phyloP scores from a whole-genome alignment of 192 early-diverging fungal species.

The Podila clonocystis region DNA sequence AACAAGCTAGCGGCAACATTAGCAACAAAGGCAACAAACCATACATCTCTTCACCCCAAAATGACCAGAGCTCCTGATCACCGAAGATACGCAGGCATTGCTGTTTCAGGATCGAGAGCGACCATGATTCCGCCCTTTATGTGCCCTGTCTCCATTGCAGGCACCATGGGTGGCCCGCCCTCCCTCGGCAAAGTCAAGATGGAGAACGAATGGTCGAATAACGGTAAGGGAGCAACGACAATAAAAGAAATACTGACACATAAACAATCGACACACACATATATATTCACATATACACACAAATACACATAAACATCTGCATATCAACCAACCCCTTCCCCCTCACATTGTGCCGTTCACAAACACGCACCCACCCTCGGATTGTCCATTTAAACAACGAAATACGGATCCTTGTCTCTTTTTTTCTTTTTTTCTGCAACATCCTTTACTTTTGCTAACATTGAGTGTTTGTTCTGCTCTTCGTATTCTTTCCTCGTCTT shows the following conservation, averaged over 20 bases:
- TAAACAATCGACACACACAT: background rate
- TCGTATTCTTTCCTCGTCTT: background rate
- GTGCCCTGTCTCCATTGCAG: background rate
- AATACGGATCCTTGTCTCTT: background rate
- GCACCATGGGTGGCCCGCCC: background rate
- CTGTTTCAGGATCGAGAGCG: background rate
- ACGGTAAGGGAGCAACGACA: conserved; percentile 1
- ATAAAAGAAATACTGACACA: background rate
- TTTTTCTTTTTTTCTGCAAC: background rate
- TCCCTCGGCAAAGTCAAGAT: conserved; percentile 1
- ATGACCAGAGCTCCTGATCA: conserved; percentile 5
- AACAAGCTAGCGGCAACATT: no score
- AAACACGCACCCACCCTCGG: background rate
- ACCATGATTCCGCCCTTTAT: background rate
- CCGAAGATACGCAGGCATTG: background rate
- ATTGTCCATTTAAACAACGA: no score
- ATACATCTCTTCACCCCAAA: background rate
- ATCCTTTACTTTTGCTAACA: background rate
- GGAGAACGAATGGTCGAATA: no score
- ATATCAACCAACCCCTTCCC: background rate
- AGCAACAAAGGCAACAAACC: no score
- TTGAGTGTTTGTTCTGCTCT: background rate
- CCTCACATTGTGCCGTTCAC: background rate
- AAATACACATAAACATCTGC: background rate
- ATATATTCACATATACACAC: no score